Percentiles rank a stretch among this genome's conserved stretches.
Evolutionary conservation across 2,329 filamentous ascomycete genomes (phyloP).

Genomic region (Fusarium miscanthi): DNA sequence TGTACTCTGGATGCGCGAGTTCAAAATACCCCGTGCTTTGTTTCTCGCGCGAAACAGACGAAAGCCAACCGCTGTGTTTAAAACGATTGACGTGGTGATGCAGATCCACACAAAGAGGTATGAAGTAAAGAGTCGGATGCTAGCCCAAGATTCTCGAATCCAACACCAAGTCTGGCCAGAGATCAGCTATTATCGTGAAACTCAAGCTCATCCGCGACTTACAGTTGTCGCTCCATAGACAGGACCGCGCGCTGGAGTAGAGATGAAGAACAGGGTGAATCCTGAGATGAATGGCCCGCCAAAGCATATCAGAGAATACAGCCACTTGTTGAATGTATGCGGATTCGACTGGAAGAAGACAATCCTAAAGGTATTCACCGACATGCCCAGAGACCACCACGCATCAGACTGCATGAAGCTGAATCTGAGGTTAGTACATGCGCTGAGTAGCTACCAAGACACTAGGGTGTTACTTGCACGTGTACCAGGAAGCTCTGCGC

Average conservation of each 20-base stretch:
- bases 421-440: neutral
- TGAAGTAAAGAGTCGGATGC: neutral
- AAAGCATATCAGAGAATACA: neutral
- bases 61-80: neutral
- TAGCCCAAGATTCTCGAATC: neutral
- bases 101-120: neutral
- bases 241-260: neutral
- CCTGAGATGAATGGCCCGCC: neutral
- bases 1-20: neutral
- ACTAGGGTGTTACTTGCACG: neutral
- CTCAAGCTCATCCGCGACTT: accelerated
- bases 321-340: neutral
- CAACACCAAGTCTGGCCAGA: neutral
- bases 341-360: neutral
- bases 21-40: neutral
- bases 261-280: neutral
- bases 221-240: neutral
- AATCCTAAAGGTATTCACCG: neutral
- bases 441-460: accelerated
- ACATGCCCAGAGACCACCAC: slow-evolving; percentile 1
- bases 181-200: neutral
- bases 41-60: neutral
- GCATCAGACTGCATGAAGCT: slow-evolving; percentile 3
- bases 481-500: neutral
- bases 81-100: neutral